Evolutionary conservation across 2,329 filamentous ascomycete species (phyloP), one percentile per base, ranked within the genome.

Genomic region (Ceratocystis cubensis): DNA sequence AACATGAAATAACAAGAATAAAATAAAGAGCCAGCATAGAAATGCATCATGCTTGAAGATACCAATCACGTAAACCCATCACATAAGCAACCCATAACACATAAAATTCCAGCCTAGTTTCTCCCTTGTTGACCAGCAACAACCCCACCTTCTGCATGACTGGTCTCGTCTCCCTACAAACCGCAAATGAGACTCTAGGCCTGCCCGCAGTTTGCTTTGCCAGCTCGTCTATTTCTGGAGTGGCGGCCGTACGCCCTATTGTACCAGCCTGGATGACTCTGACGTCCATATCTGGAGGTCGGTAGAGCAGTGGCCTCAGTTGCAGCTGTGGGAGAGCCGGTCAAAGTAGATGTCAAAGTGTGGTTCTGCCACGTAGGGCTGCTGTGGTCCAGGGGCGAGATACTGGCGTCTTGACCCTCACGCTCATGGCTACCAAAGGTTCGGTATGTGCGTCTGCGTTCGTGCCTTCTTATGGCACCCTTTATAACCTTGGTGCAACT

Each of bases 341-440:
- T 37, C 2, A 17, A n/a, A 0, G 53, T 15, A 3, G 22, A 25
- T 17, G 22, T 7, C 25, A 10, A 17, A 13, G 22, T 57, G 7
- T n/a, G 56, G 28, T 59, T 37, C 56, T n/a, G 13, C 56, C 56
- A 59, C 25, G 28, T 59, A 17, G 53, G 30, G 22, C 25, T 30
- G 25, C 56, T 59, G 28, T 59, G 28, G 15, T 59, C 28, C 7
- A 37, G 15, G 28, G 13, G 10, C 5, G 56, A 37, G 5, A 37
- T 30, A 3, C 15, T 25, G 2, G 4, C 20, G 17, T 59, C 56
- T 20, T 59, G 56, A 2, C 56, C 56, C 56, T 59, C 56, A 17
- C 56, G 56, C 8, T 59, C 56, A 20, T 59, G 56, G 56, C 56
- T 59, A 30, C 28, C 56, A 59, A 59, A 59, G 2, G 56, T 17